Conservation (phyloP, 1,284 basidiomycete species). For the Jaminaea rosea region DNA sequence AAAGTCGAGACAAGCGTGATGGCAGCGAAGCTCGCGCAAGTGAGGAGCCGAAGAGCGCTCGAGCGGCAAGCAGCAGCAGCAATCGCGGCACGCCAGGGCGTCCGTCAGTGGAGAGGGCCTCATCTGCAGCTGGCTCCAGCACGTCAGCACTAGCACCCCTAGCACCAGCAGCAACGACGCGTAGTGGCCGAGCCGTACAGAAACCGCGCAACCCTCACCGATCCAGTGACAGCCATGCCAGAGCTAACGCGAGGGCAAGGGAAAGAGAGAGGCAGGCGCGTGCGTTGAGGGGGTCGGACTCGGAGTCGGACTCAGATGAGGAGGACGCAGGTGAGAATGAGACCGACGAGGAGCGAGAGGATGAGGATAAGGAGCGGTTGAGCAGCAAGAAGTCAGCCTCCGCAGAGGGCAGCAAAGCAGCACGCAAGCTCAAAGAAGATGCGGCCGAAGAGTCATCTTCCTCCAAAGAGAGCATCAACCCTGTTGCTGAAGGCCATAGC, state of each 20-base stretch:
- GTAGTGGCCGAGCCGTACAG: not conserved
- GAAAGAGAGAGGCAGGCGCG: not conserved
- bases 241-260: not conserved
- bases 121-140: too few species aligned
- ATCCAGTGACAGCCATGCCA: not conserved
- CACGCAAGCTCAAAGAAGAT: not conserved
- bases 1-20: not conserved
- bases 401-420: too few species aligned
- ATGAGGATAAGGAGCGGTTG: too few species aligned
- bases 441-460: not conserved
- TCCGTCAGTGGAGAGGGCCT: too few species aligned
- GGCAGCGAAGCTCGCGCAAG: not conserved
- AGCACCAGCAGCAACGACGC: not conserved
- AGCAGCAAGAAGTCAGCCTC: too few species aligned
- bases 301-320: not conserved
- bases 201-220: not conserved
- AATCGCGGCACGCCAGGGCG: too few species aligned
- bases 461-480: not conserved
- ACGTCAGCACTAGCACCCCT: not conserved
- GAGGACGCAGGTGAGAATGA: slow-evolving; percentile 3
- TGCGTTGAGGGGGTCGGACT: too few species aligned
- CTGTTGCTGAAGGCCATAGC: slow-evolving; percentile 9
- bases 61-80: too few species aligned
- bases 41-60: too few species aligned
- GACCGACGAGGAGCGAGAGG: slow-evolving; percentile 6